Conservation (phyloP, 345 rosid genomes). For the Stellera chamaejasme region DNA sequence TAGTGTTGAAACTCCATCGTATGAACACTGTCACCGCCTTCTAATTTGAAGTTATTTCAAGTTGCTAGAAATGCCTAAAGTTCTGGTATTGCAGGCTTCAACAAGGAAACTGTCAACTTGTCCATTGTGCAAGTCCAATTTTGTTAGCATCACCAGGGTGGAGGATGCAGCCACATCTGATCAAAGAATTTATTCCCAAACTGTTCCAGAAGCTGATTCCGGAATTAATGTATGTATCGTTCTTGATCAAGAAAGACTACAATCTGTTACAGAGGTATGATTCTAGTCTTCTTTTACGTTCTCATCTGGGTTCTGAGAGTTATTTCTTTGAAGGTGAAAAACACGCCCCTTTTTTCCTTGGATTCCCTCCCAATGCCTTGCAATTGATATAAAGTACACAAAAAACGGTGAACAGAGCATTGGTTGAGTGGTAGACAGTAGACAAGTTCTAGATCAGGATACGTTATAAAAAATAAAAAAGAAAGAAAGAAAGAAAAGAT, state of each 20-base stretch:
- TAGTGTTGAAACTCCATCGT: too few species aligned
- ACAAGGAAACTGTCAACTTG: conserved; percentile 56
- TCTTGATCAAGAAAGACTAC: conserved; percentile 29
- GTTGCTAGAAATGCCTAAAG: background rate
- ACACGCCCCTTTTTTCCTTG: too few species aligned
- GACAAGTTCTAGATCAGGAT: too few species aligned
- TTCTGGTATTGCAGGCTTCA: conserved; percentile 35
- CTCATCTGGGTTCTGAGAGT: background rate
- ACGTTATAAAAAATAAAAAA: too few species aligned
- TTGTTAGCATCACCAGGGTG: conserved; percentile 58
- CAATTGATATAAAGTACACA: too few species aligned
- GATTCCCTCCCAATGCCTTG: too few species aligned
- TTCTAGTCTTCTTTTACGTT: background rate
- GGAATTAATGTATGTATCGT: conserved; percentile 31
- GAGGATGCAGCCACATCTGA: conserved; percentile 70
- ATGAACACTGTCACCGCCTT: background rate
- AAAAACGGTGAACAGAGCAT: too few species aligned
- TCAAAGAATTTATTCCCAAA: conserved; percentile 92
- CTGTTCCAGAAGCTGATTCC: conserved; percentile 49
- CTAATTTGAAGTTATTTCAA: background rate
- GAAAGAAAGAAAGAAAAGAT: too few species aligned
- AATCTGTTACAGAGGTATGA: conserved; percentile 41
- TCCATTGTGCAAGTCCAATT: conserved; percentile 78
- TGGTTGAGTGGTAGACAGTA: too few species aligned
- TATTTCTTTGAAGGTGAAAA: too few species aligned